These are phyloP conservation scores for Trichosporon faecale DNA, from an alignment of 1,284 basidiomycete species.

Conservation along the genomic window DNA sequence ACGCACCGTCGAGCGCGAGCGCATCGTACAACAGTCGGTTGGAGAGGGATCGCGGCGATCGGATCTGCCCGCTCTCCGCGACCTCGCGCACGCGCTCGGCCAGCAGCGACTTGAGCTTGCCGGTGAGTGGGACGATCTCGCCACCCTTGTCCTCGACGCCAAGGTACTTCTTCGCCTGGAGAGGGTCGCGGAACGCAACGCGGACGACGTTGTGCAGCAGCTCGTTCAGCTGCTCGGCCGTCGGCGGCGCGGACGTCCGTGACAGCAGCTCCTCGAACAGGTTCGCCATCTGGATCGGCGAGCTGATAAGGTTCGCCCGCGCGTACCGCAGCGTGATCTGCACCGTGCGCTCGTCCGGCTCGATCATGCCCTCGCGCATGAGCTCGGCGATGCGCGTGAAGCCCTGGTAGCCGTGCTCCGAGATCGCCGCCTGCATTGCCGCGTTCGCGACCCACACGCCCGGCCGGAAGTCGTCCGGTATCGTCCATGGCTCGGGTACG, in stretches of 20 bases:
- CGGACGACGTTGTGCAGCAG: constrained; percentile 28
- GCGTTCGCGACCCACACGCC: constrained; percentile 30
- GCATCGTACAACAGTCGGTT: constrained; percentile 39
- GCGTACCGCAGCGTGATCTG: constrained; percentile 34
- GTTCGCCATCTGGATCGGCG: constrained; percentile 29
- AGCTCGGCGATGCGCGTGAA: constrained; percentile 20
- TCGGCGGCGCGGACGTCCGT: constrained; percentile 23
- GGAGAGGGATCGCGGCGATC: constrained; percentile 22
- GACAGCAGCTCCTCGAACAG: constrained; percentile 29
- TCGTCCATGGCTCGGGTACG: constrained; percentile 11
- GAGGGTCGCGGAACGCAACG: constrained; percentile 12
- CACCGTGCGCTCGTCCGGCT: constrained; percentile 35
- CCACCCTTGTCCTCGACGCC: neutral
- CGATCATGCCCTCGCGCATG: constrained; percentile 24
- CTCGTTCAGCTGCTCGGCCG: constrained; percentile 26
- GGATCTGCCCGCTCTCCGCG: constrained; percentile 12
- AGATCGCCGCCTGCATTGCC: constrained; percentile 27
- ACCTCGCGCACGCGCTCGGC: constrained; percentile 11
- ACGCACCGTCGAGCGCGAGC: constrained; percentile 23
- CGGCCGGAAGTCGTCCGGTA: constrained; percentile 19
- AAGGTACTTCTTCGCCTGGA: neutral
- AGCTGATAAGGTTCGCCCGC: constrained; percentile 14
- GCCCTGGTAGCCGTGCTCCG: constrained; percentile 23
- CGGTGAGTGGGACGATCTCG: neutral
- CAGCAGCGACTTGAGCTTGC: constrained; percentile 5